Conservation (phyloP, 805 yeast species). For the Metschnikowia lachancei region DNA sequence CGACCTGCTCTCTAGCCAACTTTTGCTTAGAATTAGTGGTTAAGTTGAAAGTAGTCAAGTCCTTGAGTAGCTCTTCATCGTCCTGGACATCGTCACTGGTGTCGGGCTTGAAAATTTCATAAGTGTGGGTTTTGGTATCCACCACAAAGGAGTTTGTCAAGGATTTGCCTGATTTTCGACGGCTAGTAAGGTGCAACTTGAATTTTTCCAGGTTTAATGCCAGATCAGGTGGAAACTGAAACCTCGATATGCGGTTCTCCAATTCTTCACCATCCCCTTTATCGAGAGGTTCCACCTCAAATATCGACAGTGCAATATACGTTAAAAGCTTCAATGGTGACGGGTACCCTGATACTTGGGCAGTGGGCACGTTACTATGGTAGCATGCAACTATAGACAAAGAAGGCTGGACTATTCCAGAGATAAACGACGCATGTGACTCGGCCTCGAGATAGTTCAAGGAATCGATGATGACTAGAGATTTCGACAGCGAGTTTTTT, state of each 20-base stretch:
- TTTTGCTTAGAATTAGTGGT: conserved; percentile 73
- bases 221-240: conserved; percentile 45
- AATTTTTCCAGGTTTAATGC: conserved; percentile 49
- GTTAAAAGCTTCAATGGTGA: conserved; percentile 48
- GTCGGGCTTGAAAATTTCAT: conserved; percentile 28
- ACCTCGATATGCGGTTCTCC: conserved; percentile 35
- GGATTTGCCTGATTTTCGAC: conserved; percentile 85
- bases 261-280: conserved; percentile 42
- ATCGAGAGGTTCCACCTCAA: conserved; percentile 54
- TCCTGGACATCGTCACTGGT: conserved; percentile 30
- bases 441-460: conserved; percentile 54
- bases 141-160: conserved; percentile 53
- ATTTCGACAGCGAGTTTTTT: conserved; percentile 24
- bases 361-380: conserved; percentile 36
- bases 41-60: conserved; percentile 83
- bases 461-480: conserved; percentile 62
- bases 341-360: conserved; percentile 53
- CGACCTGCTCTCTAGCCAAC: conserved; percentile 78
- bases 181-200: conserved; percentile 53
- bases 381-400: conserved; percentile 34
- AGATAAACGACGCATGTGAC: conserved; percentile 48
- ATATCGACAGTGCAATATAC: conserved; percentile 72
- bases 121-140: conserved; percentile 47
- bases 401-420: conserved; percentile 41
- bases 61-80: conserved; percentile 58